Percentiles rank a stretch among this genome's conserved stretches.
phyloP scores from a whole-genome alignment of 176 grass and related monocot species.

The Chrysopogon serrulatus region DNA sequence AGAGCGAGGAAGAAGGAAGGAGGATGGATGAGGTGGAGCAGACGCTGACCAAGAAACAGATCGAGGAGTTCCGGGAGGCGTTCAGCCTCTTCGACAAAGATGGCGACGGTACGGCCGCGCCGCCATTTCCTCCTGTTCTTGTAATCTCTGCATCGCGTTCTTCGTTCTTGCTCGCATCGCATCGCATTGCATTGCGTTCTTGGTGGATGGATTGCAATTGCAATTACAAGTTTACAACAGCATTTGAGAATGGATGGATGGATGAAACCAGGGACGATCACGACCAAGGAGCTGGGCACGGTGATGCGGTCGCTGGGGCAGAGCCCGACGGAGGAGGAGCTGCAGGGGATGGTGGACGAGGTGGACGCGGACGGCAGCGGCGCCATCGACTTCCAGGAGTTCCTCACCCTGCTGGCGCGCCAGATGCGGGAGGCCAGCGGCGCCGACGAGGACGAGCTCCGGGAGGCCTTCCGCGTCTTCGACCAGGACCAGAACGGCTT shows the following conservation, averaged over 20 bases:
- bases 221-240: too few relatives aligned
- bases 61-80: slow-evolving; percentile 48
- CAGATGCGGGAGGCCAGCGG: slow-evolving; percentile 37
- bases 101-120: slow-evolving; percentile 28
- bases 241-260: background rate
- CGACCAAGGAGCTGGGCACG: slow-evolving; percentile 43
- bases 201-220: background rate
- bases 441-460: slow-evolving; percentile 53
- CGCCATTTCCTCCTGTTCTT: background rate
- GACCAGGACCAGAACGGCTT: slow-evolving; percentile 83
- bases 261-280: slow-evolving; percentile 21
- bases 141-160: background rate
- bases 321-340: slow-evolving; percentile 44
- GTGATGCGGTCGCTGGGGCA: slow-evolving; percentile 49
- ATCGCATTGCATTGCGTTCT: background rate
- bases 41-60: slow-evolving; percentile 33
- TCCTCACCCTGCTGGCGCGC: slow-evolving; percentile 36
- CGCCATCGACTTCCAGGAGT: slow-evolving; percentile 45
- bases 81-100: slow-evolving; percentile 66
- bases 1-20: background rate
- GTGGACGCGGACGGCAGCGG: slow-evolving; percentile 46
- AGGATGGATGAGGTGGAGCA: slow-evolving; percentile 16
- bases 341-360: slow-evolving; percentile 40
- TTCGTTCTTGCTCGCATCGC: background rate
- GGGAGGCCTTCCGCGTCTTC: slow-evolving; percentile 76